These are phyloP conservation scores for Xylaria acuta DNA, from an alignment of 495 filamentous ascomycete species.

Conservation along the genomic window DNA sequence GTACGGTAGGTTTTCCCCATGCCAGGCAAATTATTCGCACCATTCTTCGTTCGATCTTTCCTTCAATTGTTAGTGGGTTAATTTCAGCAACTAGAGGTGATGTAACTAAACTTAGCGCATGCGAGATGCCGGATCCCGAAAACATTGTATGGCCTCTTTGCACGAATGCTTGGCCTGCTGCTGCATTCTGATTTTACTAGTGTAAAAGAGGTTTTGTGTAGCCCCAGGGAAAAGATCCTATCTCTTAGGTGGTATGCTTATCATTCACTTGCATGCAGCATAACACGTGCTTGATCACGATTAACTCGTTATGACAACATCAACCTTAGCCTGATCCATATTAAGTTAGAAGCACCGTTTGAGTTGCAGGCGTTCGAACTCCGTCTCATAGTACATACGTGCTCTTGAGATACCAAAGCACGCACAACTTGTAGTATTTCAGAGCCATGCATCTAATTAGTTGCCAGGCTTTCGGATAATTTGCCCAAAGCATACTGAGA, in stretches of 20 bases:
- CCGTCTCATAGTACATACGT: neutral
- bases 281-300: conserved; percentile 26
- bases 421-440: neutral
- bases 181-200: conserved; percentile 2
- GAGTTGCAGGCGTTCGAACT: conserved; percentile 5
- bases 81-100: neutral
- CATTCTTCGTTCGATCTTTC: neutral
- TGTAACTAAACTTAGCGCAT: conserved; percentile 13
- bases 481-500: neutral
- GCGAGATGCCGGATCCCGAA: conserved; percentile 26
- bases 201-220: conserved; percentile 18
- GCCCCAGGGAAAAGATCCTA: conserved; percentile 4
- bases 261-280: conserved; percentile 26
- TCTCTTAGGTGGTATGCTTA: conserved; percentile 23
- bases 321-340: conserved; percentile 15
- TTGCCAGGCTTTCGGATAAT: neutral
- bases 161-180: conserved; percentile 4
- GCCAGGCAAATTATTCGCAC: neutral
- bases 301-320: conserved; percentile 25
- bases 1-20: neutral
- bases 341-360: neutral
- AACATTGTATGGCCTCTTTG: neutral
- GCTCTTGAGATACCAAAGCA: neutral
- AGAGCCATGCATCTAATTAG: neutral
- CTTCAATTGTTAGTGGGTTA: conserved; percentile 2